phyloP scores from a whole-genome alignment of 768 basidiomycete genomes.

The Boletus reticulatus region DNA sequence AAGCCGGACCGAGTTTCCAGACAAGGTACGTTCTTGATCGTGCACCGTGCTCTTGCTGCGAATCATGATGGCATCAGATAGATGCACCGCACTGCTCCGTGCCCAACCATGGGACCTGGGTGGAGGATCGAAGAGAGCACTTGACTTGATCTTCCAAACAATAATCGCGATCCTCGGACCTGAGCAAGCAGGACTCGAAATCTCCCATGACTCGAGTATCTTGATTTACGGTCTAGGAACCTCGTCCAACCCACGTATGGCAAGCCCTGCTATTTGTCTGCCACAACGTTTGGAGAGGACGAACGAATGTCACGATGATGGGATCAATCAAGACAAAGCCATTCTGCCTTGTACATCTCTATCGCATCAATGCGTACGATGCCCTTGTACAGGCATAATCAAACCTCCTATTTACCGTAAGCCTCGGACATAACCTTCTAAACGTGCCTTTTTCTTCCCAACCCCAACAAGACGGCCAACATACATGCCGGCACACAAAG shows the following conservation, averaged over 20 bases:
- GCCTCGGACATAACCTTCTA: conserved; percentile 14
- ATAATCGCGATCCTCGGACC: conserved; percentile 53
- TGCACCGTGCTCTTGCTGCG: background rate
- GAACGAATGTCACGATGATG: background rate
- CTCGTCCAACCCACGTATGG: conserved; percentile 28
- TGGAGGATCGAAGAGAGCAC: conserved; percentile 32
- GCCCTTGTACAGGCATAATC: conserved; percentile 36
- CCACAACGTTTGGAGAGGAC: background rate
- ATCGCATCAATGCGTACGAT: background rate
- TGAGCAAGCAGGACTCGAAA: conserved; percentile 58
- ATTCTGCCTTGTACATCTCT: conserved; percentile 42
- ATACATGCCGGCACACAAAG: conserved; percentile 46
- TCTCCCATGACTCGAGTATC: conserved; percentile 52
- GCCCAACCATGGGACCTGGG: conserved; percentile 49
- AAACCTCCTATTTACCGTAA: conserved; percentile 48
- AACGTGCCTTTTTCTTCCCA: conserved; percentile 1
- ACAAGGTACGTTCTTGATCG: conserved; percentile 26
- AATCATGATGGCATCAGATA: background rate
- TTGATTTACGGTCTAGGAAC: conserved; percentile 47
- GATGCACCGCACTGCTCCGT: background rate
- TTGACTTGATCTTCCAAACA: conserved; percentile 42
- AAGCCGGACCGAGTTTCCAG: conserved; percentile 46
- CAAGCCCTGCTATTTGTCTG: background rate
- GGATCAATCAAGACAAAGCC: conserved; percentile 37
- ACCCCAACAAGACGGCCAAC: conserved; percentile 44